Evolutionary conservation across 108 stramenopile species (phyloP), one percentile per base, ranked within the genome.

Genomic region (Nitzschia sp.): DNA sequence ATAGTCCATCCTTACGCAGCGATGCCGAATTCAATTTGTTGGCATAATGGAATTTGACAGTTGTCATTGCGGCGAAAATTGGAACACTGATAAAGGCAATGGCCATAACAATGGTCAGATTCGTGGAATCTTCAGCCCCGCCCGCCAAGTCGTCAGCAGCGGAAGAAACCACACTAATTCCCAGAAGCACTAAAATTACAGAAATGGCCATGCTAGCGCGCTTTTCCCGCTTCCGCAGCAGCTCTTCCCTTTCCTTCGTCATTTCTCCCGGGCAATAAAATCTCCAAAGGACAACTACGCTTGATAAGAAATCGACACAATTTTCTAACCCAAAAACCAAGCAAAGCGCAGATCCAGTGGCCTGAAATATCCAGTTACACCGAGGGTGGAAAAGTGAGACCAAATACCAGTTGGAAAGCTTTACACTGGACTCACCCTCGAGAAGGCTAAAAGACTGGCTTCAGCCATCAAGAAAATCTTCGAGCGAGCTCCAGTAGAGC

Each of bases 261-360:
- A 71, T 41, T 44, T 77, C 56, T 22, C 69, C 72, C 23, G 88
- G 82, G 41, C 66, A 70, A 72, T 79, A 89, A 61, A 92, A 92
- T 32, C 91, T 65, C 91, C 91, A 92, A 23, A 92, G 33, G 16
- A 92, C 91, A 4, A 92, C 80, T 2, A 72, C 77, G 47, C 67
- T 73, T 22, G 78, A 80, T 21, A 21, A 50, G 4, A 89, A 82
- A 71, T 92, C 91, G 19, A 92, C 91, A 23, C 76, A 59, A 61
- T 92, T 92, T 62, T 92, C 91, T 4, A 92, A 75, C 1, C 90
- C 91, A 61, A 83, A 92, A 2, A 79, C 82, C 26, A 92, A 69
- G 53, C 85, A 83, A 9, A 92, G 71, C 0, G 77, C 75, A 2
- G 85, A 85, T 38, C 76, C 87, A 23, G 79, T 73, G 28, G 72